Percentiles rank a stretch among this genome's conserved stretches.
phyloP scores from a whole-genome alignment of 345 rosid genomes.

The Microcos paniculata region DNA sequence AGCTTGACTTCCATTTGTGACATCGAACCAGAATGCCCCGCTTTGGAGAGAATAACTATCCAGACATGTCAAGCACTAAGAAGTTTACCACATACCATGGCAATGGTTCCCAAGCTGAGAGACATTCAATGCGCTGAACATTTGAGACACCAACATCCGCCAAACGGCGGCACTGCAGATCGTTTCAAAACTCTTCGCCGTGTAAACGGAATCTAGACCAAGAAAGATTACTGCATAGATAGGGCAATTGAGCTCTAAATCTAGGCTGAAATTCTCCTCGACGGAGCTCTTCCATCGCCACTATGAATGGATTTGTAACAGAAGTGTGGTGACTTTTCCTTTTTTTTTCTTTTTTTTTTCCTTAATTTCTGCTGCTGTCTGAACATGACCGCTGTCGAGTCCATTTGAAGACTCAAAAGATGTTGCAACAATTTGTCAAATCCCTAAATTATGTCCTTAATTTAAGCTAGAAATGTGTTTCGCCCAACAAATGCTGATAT shows the following conservation, averaged over 20 bases:
- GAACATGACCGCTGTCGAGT: background rate
- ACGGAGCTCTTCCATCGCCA: background rate
- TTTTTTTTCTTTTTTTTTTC: too few relatives aligned
- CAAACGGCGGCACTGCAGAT: background rate
- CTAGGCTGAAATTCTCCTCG: background rate
- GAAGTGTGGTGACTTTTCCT: background rate
- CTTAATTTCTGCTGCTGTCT: too few relatives aligned
- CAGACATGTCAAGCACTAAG: background rate
- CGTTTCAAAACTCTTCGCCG: background rate
- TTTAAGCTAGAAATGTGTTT: background rate
- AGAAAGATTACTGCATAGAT: background rate
- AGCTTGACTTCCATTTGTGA: background rate
- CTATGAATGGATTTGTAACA: background rate
- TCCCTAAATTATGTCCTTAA: background rate
- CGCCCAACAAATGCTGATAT: background rate
- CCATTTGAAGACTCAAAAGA: too few relatives aligned
- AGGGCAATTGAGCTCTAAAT: background rate
- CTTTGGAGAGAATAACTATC: background rate
- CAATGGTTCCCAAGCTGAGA: background rate
- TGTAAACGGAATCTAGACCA: background rate
- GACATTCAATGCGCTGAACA: background rate
- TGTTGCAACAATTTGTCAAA: background rate
- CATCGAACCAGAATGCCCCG: background rate
- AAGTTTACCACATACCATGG: background rate
- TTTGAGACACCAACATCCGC: background rate